A percentile compares a stretch with the other conserved stretches of the same genome.
Evolutionary conservation across 345 rosid genomes (phyloP).

Genomic region (Populus simonii): DNA sequence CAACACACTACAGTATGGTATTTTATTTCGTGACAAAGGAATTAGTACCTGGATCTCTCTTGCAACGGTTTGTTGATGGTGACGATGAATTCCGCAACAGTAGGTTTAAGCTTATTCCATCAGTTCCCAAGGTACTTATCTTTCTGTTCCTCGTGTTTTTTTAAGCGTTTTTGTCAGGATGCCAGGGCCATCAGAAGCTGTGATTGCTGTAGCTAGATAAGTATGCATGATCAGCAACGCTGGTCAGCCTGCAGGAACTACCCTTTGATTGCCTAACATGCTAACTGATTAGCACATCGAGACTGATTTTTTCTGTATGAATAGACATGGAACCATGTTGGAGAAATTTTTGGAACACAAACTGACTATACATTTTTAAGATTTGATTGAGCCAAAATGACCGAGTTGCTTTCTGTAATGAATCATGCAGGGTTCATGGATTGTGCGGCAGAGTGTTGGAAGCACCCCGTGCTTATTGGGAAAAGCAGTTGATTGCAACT

Average conservation of each 20-base stretch:
- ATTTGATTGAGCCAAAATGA: conserved; percentile 3
- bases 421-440: conserved; percentile 88
- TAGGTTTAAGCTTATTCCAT: conserved; percentile 93
- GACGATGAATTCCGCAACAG: conserved; percentile 98
- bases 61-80: conserved; percentile 94
- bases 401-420: not conserved
- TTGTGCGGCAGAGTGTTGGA: conserved; percentile 98
- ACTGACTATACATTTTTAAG: not conserved
- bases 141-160: not conserved
- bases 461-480: conserved; percentile 97
- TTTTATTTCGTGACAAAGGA: conserved; percentile 77
- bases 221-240: not conserved
- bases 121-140: conserved; percentile 77
- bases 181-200: not conserved
- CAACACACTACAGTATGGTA: conserved; percentile 97
- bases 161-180: not conserved
- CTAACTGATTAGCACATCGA: not conserved
- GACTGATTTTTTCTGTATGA: not conserved
- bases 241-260: not conserved
- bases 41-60: conserved; percentile 68
- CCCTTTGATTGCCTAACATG: not conserved
- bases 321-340: not conserved
- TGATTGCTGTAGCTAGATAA: not conserved
- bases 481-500: conserved; percentile 94
- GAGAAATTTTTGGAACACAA: not conserved